These are phyloP conservation scores for Tricholoma sp. DNA, from an alignment of 768 basidiomycete species.

Conservation along the genomic window DNA sequence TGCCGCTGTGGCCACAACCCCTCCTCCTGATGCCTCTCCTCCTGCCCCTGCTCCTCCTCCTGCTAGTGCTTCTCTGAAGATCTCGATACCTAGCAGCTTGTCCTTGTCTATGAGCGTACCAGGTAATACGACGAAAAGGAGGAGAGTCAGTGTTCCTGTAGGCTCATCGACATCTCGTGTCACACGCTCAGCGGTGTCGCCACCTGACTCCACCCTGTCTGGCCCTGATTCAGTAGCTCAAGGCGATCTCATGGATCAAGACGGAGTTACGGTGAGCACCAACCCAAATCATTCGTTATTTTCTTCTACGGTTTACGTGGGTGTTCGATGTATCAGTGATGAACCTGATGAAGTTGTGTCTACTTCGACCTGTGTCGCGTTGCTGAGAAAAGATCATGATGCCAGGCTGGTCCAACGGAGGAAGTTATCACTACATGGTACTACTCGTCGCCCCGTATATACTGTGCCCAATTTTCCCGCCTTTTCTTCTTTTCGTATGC, in stretches of 20 bases:
- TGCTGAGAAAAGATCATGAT: not conserved
- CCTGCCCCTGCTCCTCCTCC: no score
- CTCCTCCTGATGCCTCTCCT: not conserved
- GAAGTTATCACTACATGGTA: not conserved
- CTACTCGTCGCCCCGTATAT: no score
- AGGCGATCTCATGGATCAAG: not conserved
- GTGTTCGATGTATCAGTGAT: not conserved
- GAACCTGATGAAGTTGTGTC: not conserved
- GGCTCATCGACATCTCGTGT: not conserved
- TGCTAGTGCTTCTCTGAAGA: not conserved
- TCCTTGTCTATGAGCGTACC: not conserved
- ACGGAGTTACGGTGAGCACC: not conserved
- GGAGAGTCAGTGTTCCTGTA: not conserved
- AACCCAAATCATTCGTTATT: not conserved
- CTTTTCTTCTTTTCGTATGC: not conserved
- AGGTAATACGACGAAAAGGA: not conserved
- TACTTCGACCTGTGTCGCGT: not conserved
- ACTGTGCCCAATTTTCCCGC: not conserved
- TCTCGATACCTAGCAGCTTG: not conserved
- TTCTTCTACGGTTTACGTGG: not conserved
- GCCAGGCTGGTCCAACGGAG: not conserved
- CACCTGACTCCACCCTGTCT: not conserved
- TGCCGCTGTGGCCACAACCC: not conserved
- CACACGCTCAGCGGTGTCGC: not conserved
- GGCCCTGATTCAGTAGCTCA: not conserved